A percentile compares a stretch with the other conserved stretches of the same genome.
phyloP scores from a whole-genome alignment of 371 early-diverging fungal species.

The Mortierella sp. region DNA sequence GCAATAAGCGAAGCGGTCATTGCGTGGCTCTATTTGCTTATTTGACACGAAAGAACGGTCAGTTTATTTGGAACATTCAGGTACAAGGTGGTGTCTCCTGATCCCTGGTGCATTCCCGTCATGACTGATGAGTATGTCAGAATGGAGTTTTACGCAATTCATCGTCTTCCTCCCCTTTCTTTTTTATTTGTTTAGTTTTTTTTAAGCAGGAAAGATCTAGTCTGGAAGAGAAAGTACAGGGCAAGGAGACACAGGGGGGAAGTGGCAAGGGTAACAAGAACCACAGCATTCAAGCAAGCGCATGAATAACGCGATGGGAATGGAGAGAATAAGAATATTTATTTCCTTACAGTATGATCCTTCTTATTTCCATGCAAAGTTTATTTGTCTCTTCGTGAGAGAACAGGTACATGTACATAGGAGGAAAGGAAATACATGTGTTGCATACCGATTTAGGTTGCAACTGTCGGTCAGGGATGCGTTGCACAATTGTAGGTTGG shows the following conservation, averaged over 20 bases:
- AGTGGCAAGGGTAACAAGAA: too few relatives aligned
- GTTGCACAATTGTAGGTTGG: background rate
- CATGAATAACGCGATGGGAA: too few relatives aligned
- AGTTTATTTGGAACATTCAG: too few relatives aligned
- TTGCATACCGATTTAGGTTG: constrained; percentile 3
- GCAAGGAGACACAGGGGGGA: too few relatives aligned
- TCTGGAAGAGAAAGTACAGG: too few relatives aligned
- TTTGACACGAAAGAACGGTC: too few relatives aligned
- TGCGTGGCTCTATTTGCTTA: too few relatives aligned
- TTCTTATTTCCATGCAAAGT: background rate
- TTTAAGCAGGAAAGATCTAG: too few relatives aligned
- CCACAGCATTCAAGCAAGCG: too few relatives aligned
- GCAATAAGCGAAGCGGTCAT: too few relatives aligned
- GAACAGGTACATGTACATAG: background rate
- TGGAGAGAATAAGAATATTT: too few relatives aligned
- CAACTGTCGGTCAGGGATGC: background rate
- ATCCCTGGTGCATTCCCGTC: background rate
- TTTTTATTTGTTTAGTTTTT: background rate
- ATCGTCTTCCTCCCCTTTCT: background rate
- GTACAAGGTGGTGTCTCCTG: background rate
- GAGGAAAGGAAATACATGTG: background rate
- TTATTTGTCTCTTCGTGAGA: background rate
- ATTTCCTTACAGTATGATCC: background rate
- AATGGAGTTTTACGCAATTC: background rate
- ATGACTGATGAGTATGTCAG: background rate